Evolutionary conservation across 352 stramenopile genomes (phyloP).

Genomic region (Pythium phragmitis): DNA sequence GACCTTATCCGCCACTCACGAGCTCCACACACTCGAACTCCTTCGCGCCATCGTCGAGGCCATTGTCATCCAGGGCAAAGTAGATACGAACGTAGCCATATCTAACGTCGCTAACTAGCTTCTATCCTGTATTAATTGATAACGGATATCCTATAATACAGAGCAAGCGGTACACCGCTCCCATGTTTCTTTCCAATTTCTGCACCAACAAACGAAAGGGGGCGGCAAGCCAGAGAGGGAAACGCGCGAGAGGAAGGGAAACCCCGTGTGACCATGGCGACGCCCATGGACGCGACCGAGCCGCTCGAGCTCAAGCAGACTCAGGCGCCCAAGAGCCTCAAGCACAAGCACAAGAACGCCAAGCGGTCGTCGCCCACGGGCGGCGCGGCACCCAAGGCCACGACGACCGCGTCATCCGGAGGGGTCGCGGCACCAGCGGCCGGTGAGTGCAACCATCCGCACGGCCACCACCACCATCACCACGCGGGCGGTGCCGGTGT

Average conservation of each 20-base stretch:
- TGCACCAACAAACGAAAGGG: not conserved
- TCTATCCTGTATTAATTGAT: not conserved
- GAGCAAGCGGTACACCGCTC: constrained; percentile 2
- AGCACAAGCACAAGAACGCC: constrained; percentile 77
- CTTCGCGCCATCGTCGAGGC: constrained; percentile 5
- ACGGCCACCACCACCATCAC: constrained; percentile 17
- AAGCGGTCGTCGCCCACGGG: constrained; percentile 37
- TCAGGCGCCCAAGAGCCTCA: constrained; percentile 66
- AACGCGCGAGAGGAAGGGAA: not conserved
- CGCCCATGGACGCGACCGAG: constrained; percentile 31
- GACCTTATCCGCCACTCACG: constrained; percentile 7
- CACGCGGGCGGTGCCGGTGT: not conserved
- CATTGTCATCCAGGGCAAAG: not conserved
- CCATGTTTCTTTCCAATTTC: constrained; percentile 1
- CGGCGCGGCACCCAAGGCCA: constrained; percentile 14
- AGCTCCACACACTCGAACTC: constrained; percentile 15
- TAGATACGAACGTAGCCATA: constrained; percentile 15
- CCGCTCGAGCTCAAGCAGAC: constrained; percentile 64
- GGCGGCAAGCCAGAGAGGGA: not conserved
- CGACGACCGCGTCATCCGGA: not conserved
- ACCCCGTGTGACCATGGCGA: constrained; percentile 10
- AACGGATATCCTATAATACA: constrained; percentile 2
- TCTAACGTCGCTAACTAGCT: not conserved
- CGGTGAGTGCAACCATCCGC: constrained; percentile 24
- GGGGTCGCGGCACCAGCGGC: constrained; percentile 8